These are phyloP conservation scores for Rhazya stricta DNA, from an alignment of 257 asterid species.

Conservation along the genomic window DNA sequence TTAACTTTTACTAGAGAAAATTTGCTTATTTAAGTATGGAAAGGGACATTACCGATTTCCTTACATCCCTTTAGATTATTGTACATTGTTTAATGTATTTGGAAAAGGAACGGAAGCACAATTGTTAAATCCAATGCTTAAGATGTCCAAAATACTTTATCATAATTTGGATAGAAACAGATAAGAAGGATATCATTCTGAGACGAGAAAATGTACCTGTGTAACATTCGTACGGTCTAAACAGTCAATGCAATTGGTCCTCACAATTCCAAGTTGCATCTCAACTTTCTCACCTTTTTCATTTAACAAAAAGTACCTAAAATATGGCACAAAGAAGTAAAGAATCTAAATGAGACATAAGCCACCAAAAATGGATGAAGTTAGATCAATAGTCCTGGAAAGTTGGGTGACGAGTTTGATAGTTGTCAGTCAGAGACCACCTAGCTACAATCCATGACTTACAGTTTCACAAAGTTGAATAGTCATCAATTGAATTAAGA, in stretches of 20 bases:
- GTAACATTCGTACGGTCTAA: slow-evolving; percentile 99
- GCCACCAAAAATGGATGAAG: not conserved
- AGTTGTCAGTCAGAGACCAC: not conserved
- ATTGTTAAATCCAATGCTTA: not conserved
- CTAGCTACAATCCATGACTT: not conserved
- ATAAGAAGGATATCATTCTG: not conserved
- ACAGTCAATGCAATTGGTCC: slow-evolving; percentile 92
- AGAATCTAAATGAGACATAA: not conserved
- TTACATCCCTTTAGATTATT: not conserved
- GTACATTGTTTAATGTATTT: not conserved
- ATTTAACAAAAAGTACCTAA: slow-evolving; percentile 74
- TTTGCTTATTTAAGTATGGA: not conserved
- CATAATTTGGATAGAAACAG: not conserved
- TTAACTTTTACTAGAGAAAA: not conserved
- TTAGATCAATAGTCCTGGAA: not conserved
- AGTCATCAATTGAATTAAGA: not conserved
- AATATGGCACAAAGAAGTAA: slow-evolving; percentile 2
- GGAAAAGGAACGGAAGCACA: not conserved
- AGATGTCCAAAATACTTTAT: not conserved
- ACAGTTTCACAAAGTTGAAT: not conserved
- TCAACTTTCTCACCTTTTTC: slow-evolving; percentile 79
- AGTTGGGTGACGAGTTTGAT: not conserved
- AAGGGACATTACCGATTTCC: not conserved
- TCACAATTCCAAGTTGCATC: slow-evolving; percentile 75
- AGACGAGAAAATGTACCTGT: slow-evolving; percentile 46